Evolutionary conservation across 1,284 basidiomycete species (phyloP), one percentile per base, ranked within the genome.

Genomic region (Tetrapyrgos nigripes): DNA sequence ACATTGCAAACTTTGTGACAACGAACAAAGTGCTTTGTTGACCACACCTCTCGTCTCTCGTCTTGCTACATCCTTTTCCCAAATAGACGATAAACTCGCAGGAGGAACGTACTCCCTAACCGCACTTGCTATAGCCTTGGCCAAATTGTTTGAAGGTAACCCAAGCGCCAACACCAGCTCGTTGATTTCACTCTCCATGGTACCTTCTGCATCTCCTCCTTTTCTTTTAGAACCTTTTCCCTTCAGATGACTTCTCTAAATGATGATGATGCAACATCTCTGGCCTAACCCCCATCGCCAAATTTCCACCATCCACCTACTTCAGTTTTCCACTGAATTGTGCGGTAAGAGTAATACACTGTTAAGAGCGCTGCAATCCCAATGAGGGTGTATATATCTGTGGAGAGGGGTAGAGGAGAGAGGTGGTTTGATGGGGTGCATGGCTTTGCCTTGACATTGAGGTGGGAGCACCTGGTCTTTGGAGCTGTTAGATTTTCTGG

Each of bases 281-380:
- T 2, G 69, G 72, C 9, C 60, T 69, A 57, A 66, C 70, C 2
- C 84, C 82, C 9, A 84, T 62, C 0, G 78, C 76, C 10, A 85
- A 67, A 61, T 83, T n/a, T 84, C 83, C 83, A 85, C 85, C 84
- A 87, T 17, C 83, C 82, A 1, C 85, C 84, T 23, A 79, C 81
- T 21, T 83, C 77, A 0, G 71, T 66, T 68, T 87, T 86, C 76
- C 79, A 81, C 61, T 83, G 79, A 27, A 79, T 54, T 24, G 80
- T 57, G 31, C 81, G 76, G 64, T 81, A 88, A 1, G 76, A 71
- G 66, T 86, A 85, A 63, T 81, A 83, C 1, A 77, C 78, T 33
- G 74, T 68, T 26, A 86, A 64, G n/a, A 82, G 66, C 13, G 75
- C 65, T 4, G 79, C 76, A 57, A 83, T 69, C 14, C 79, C 37